Base-by-base conservation (phyloP, 2,329 filamentous ascomycete species). In the Penicillium aurantiogriseum region DNA sequence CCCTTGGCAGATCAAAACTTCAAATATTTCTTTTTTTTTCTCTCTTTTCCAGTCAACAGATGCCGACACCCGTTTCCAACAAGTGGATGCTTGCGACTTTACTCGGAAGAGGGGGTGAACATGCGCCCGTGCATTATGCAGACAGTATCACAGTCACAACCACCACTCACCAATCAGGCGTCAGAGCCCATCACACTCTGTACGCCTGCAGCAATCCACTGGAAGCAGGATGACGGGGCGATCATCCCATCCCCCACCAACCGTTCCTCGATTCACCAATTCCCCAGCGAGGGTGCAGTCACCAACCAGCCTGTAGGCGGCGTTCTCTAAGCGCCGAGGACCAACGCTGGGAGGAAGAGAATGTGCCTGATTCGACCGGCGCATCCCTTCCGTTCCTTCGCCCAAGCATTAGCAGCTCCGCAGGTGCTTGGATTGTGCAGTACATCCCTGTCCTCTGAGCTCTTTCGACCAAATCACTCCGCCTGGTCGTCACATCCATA, bases 71-170 rank as follows among this genome's bases (percentile, higher is more conserved):
- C 39, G 21, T 44, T 17, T 44, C 13, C 36, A 27, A 38, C 15
- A 51, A 5, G 15, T 19, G 25, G 38, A 35, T 25, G 23, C 27
- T 52, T 19, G n/a, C 15, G 19, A 25, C 23, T 27, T 13, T n/a
- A 3, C 40, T 48, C n/a, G n/a, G n/a, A n/a, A n/a, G 55, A 54
- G 55, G 55, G 55, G 55, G 39, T 50, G 23, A 29, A 39, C 17
- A 19, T 38, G 33, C 21, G 61, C 62, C 62, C 61, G 60, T 67
- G 60, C 62, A 63, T 51, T 19, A 46, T 72, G 70, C 71, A 72
- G 58, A 33, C 5, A 42, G 38, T 51, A 63, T 73, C 71, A 73
- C 71, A 72, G 51, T 74, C 70, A 72, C 71, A 69, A 40, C 56
- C 39, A 38, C 54, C 48, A 11, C 54, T 62, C 63, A 58, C 66